Base-by-base conservation (phyloP, 1,139 yeast species). In the Geotrichum klebahnii region DNA sequence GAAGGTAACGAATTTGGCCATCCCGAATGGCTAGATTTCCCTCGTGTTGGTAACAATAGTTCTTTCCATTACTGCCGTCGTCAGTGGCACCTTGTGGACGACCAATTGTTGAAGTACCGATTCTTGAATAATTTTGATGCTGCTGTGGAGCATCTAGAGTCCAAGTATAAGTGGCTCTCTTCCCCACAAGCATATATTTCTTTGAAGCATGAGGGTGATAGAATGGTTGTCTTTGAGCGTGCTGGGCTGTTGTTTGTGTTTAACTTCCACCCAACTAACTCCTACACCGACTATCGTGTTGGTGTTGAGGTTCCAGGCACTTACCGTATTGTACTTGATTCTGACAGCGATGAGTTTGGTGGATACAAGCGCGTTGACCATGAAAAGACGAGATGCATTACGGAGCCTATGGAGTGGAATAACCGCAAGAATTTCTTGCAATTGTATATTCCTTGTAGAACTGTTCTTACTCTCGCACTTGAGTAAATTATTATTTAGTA, bases 1-100 rank as follows among this genome's bases (percentile, higher is more conserved):
- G 97, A 90, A 72, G 98, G 98, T 52, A 92, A 92, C 64, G 98
- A 92, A 69, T 92, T 92, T 71, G 98, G 98, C 14, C 98, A 92
- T 63, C 98, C 98, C 2, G 98, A 92, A 67, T 92, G 98, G 98
- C 77, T 92, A 45, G 98, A 92, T 67, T 92, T 92, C 75, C 98
- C 98, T 10, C 80, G 97, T 59, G 84, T 58, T 37, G 97, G 96
- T 42, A 92, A 92, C 67, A 76, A 77, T 34, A 90, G 89, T 67
- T 83, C 95, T 19, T 92, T 86, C 70, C 94, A 86, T 67, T 92
- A 92, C 64, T 96, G 97, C 5, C 80, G 97, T 64, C 80, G 98
- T 62, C 97, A 92, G 68, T 92, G 92, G 75, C 86, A 86, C 61
- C 75, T 92, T 59, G 79, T 84, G 35, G 82, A 84, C 53, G 97